phyloP scores from a whole-genome alignment of 1,284 basidiomycete species.

The Ceratobasidium sp. region DNA sequence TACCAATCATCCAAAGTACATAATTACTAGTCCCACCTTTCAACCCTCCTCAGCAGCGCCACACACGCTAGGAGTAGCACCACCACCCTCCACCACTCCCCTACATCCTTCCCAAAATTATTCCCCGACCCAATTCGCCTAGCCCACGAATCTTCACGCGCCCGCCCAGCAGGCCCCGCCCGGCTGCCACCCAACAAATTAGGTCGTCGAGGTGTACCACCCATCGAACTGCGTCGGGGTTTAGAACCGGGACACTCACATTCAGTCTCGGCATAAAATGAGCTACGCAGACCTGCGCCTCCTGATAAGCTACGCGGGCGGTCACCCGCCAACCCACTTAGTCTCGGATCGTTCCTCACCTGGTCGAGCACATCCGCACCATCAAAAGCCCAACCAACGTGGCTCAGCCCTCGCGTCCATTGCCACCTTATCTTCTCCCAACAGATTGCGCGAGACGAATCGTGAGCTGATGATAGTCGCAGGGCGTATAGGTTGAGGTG shows the following conservation, averaged over 20 bases:
- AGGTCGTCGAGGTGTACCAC: background rate
- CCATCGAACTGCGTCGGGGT: constrained; percentile 16
- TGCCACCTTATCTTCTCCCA: background rate
- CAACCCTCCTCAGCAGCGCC: constrained; percentile 1
- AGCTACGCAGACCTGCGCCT: no score
- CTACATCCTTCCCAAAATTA: background rate
- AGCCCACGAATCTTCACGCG: background rate
- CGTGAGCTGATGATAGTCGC: constrained; percentile 36
- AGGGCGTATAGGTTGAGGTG: constrained; percentile 16
- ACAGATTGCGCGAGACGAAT: constrained; percentile 21
- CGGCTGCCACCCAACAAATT: constrained; percentile 17
- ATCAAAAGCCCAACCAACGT: no score
- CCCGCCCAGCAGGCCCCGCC: no score
- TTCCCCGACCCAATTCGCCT: background rate
- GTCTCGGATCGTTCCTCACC: no score
- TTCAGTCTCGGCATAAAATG: background rate
- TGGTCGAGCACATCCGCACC: no score
- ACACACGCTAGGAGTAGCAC: constrained; percentile 2
- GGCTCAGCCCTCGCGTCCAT: background rate
- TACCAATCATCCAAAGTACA: constrained; percentile 51
- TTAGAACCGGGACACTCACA: background rate
- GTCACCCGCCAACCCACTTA: background rate
- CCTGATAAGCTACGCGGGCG: no score
- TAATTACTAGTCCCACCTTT: constrained; percentile 50
- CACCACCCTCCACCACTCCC: background rate